Percentiles rank a stretch among this genome's conserved stretches.
Evolutionary conservation across 441 rosid genomes (phyloP).

Genomic region (Sinapis alba): DNA sequence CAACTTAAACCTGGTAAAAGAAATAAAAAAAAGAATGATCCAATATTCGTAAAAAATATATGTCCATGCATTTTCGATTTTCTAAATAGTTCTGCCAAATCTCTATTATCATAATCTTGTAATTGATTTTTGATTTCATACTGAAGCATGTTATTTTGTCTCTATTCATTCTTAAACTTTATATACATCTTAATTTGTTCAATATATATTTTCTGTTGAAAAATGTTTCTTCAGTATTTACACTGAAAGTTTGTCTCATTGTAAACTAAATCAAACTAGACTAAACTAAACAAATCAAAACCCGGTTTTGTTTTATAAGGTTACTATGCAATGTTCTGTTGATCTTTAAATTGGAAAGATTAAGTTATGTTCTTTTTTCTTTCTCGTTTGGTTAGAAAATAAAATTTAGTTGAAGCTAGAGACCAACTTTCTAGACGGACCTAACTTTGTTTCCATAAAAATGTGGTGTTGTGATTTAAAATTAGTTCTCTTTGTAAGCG

Average conservation of each 20-base stretch:
- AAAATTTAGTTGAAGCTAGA: constrained; percentile 5
- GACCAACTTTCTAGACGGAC: constrained; percentile 32
- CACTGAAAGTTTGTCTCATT: not conserved
- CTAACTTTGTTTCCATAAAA: constrained; percentile 28
- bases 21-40: not conserved
- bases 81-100: not conserved
- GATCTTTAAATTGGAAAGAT: not conserved
- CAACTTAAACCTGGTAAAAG: not conserved
- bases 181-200: not conserved
- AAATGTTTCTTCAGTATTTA: not conserved
- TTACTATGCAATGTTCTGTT: not conserved
- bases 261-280: not conserved
- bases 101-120: not conserved
- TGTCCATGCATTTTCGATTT: not conserved
- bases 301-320: not conserved
- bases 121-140: not conserved
- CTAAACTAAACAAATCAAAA: not conserved
- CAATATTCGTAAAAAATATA: not conserved
- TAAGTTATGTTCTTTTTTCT: not conserved
- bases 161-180: not conserved
- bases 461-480: constrained; percentile 11
- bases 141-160: not conserved
- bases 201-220: not conserved
- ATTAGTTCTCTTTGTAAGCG: constrained; percentile 1
- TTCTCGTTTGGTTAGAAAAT: not conserved